Base-by-base conservation (phyloP, 805 yeast species). In the Kazachstania bromeliacearum region DNA sequence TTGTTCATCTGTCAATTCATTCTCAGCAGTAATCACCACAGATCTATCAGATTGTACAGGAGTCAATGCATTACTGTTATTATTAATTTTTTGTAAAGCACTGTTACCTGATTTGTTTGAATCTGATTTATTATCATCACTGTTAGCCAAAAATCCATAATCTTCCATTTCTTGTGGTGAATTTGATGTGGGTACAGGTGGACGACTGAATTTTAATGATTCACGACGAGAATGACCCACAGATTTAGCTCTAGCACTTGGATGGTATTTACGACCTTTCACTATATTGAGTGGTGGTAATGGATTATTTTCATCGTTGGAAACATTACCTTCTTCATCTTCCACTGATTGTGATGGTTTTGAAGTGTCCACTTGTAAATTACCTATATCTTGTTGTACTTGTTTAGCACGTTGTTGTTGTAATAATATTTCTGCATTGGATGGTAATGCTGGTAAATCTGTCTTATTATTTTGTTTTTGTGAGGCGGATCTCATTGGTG, bases 181-280 rank as follows among this genome's bases (percentile, higher is more conserved):
- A 5, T 28, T 18, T 2, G 29, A 28, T 4, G 61, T 56, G 12
- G 59, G 51, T 22, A 57, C 53, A n/a, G 60, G 59, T 4, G 62
- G 57, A 40, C 59, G 53, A 36, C 38, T 47, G 20, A 42, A 51
- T 43, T 69, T 67, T 34, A 69, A 57, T 5, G 81, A 70, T 40
- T 77, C 79, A 47, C 75, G 78, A 51, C 84, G 72, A 15, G 75
- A 71, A 55, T 84, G 89, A 6, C 64, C 64, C 33, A 84, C 77
- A 15, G 94, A 81, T 53, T 82, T 85, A 3, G 94, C 94, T 49
- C 95, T 73, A 0, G 94, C 94, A 10, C 85, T 75, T 25, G 95
- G 94, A 57, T 84, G 95, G 39, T 52, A 57, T 43, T 58, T 65
- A 25, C 60, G 56, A 7, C 59, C 58, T 18, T 50, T 52, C 6